Conservation (phyloP, 768 basidiomycete genomes). For the Imleria badia region DNA sequence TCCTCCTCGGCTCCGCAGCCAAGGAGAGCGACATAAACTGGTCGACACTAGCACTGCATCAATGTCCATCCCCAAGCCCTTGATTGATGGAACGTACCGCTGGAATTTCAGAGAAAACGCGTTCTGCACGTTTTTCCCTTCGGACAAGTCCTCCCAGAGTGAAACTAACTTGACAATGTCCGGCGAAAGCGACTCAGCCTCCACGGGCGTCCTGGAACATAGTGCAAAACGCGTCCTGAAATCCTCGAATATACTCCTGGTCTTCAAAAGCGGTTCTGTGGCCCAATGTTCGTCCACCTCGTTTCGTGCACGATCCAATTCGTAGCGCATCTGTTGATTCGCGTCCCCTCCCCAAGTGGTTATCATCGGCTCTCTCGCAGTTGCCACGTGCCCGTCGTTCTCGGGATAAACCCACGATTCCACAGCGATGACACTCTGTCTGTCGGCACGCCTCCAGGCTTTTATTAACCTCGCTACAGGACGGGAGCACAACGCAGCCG, state of each 20-base stretch:
- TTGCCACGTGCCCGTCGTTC: constrained; percentile 31
- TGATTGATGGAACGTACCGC: constrained; percentile 43
- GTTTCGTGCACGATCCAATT: constrained; percentile 45
- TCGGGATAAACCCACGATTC: constrained; percentile 65
- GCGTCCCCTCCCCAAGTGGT: constrained; percentile 73
- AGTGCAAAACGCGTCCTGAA: constrained; percentile 50
- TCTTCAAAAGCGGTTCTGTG: constrained; percentile 40
- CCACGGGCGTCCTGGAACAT: constrained; percentile 44
- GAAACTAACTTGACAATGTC: constrained; percentile 50
- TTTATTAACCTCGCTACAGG: constrained; percentile 77
- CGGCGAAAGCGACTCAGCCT: constrained; percentile 40
- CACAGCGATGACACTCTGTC: constrained; percentile 52
- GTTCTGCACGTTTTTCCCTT: constrained; percentile 38
- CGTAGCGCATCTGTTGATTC: constrained; percentile 44
- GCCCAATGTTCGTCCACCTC: constrained; percentile 46
- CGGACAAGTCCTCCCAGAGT: constrained; percentile 56
- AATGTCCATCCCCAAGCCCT: not conserved
- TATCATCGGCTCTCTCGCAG: constrained; percentile 42
- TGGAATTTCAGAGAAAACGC: constrained; percentile 56
- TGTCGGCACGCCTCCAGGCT: constrained; percentile 75
- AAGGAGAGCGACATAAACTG: constrained; percentile 79
- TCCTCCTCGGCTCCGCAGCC: constrained; percentile 71
- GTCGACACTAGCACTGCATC: constrained; percentile 49
- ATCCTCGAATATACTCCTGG: constrained; percentile 49
- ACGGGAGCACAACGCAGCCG: constrained; percentile 65